phyloP scores from a whole-genome alignment of 306 rosid species.

The Cicer arietinum region DNA sequence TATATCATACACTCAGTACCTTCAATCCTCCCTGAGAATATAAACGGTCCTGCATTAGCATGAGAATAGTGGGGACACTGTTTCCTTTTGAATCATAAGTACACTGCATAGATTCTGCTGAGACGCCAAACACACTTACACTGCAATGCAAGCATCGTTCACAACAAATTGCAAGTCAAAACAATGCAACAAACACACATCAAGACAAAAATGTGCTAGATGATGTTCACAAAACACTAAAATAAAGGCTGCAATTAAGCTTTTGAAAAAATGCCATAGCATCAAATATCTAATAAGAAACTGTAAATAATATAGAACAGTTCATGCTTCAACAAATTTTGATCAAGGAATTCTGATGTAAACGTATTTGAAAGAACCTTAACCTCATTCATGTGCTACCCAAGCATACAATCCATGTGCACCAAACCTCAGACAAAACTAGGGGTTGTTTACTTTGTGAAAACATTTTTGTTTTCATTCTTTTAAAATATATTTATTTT shows the following conservation, averaged over 20 bases:
- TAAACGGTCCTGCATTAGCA: constrained; percentile 93
- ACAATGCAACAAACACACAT: constrained; percentile 28
- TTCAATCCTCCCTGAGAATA: constrained; percentile 86
- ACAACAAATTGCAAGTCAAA: constrained; percentile 36
- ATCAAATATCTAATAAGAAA: constrained; percentile 10
- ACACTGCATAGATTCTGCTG: constrained; percentile 97
- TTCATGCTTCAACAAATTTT: neutral
- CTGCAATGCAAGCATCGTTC: constrained; percentile 56
- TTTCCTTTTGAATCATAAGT: constrained; percentile 86
- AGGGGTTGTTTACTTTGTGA: neutral
- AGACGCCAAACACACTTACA: constrained; percentile 89
- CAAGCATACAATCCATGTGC: neutral
- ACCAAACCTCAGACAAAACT: neutral
- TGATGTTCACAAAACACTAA: no score
- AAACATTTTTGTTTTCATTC: no score
- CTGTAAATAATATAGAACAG: neutral
- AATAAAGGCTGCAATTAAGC: no score
- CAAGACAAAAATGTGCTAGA: neutral
- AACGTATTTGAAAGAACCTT: neutral
- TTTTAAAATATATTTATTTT: no score
- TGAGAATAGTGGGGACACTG: constrained; percentile 85
- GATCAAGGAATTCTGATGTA: neutral
- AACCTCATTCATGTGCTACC: neutral
- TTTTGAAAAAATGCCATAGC: neutral
- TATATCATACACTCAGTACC: constrained; percentile 47